Evolutionary conservation across 805 yeast genomes (phyloP).

Genomic region (Monosporozyma solicola): DNA sequence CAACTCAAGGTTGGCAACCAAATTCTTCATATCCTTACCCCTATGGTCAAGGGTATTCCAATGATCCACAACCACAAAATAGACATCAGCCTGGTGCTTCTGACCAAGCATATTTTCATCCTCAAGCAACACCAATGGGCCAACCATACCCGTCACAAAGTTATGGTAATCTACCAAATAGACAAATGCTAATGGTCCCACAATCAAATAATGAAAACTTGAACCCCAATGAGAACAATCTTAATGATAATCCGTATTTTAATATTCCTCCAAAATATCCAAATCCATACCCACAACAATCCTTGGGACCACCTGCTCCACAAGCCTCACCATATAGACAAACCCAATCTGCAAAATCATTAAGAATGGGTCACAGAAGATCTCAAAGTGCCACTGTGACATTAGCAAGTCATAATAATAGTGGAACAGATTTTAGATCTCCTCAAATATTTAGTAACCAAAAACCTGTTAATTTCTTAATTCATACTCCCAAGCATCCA

Average conservation of each 20-base stretch:
- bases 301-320: not conserved
- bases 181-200: not conserved
- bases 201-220: not conserved
- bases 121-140: not conserved
- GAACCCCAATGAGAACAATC: not conserved
- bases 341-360: not conserved
- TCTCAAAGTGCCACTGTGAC: conserved; percentile 21
- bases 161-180: not conserved
- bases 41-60: not conserved
- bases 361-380: conserved; percentile 17
- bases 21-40: not conserved
- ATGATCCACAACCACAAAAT: not conserved
- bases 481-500: conserved; percentile 29
- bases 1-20: not conserved
- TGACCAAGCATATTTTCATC: not conserved
- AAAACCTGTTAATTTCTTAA: conserved; percentile 24
- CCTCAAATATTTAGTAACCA: conserved; percentile 11
- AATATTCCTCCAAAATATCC: not conserved
- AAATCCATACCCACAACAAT: conserved; percentile 1
- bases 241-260: conserved; percentile 1
- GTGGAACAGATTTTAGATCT: conserved; percentile 4
- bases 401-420: not conserved
- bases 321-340: conserved; percentile 1
- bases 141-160: not conserved
- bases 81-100: not conserved